A percentile compares a stretch with the other conserved stretches of the same genome.
phyloP scores from a whole-genome alignment of 768 basidiomycete species.

The Termitomyces sp. region DNA sequence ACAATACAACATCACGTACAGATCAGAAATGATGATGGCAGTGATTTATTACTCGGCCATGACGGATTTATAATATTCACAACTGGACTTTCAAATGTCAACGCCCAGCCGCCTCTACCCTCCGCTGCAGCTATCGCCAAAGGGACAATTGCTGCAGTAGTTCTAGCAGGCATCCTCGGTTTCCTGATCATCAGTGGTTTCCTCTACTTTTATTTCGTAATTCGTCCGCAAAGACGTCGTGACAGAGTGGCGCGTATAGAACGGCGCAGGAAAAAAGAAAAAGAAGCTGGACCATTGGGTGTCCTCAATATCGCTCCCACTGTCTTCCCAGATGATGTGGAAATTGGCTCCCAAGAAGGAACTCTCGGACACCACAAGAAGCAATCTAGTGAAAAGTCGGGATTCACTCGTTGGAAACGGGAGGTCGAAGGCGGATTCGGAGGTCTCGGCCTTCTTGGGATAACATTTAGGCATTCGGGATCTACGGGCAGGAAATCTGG shows the following conservation, averaged over 20 bases:
- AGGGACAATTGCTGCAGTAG: constrained; percentile 65
- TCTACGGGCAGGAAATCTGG: constrained; percentile 17
- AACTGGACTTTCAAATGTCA: constrained; percentile 15
- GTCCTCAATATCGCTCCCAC: constrained; percentile 18
- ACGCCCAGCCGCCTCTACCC: neutral
- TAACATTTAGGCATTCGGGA: constrained; percentile 37
- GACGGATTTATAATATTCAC: constrained; percentile 45
- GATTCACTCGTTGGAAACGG: constrained; percentile 38
- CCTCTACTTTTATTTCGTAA: constrained; percentile 38
- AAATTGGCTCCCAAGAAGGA: constrained; percentile 9
- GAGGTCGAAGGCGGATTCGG: constrained; percentile 30
- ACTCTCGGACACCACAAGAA: constrained; percentile 7
- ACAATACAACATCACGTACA: constrained; percentile 40
- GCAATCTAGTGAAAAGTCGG: constrained; percentile 27
- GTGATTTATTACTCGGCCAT: constrained; percentile 40
- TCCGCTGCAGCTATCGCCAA: constrained; percentile 22
- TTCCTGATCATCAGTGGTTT: constrained; percentile 35
- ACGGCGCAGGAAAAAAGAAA: constrained; percentile 4
- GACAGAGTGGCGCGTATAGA: constrained; percentile 13
- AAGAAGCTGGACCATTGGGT: constrained; percentile 14
- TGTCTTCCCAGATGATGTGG: constrained; percentile 3
- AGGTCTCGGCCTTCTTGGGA: constrained; percentile 25
- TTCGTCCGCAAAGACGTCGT: constrained; percentile 39
- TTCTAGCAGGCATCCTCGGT: constrained; percentile 49
- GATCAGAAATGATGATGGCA: constrained; percentile 51